phyloP scores from a whole-genome alignment of 2,329 filamentous ascomycete genomes.

The Botrytis sinoallii region DNA sequence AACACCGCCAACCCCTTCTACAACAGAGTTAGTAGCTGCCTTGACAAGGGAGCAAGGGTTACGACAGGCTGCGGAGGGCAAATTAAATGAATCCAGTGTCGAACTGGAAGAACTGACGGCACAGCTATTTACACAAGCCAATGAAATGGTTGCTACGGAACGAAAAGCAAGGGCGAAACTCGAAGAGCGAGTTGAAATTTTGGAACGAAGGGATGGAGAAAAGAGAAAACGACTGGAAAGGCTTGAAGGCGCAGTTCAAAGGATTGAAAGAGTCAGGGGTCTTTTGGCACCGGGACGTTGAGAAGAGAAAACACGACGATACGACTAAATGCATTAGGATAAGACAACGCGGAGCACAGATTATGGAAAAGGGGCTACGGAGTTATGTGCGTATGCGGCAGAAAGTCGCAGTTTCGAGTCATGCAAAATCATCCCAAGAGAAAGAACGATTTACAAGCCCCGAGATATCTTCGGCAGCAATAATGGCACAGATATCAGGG shows the following conservation, averaged over 20 bases:
- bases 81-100: constrained; percentile 60
- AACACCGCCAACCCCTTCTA: constrained; percentile 30
- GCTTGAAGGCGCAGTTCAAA: constrained; percentile 66
- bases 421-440: neutral
- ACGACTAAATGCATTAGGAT: constrained; percentile 3
- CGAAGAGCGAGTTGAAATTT: constrained; percentile 64
- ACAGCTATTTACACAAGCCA: constrained; percentile 75
- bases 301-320: constrained; percentile 14
- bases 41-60: constrained; percentile 65
- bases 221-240: constrained; percentile 66
- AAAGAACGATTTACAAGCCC: neutral
- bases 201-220: constrained; percentile 68
- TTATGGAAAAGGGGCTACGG: constrained; percentile 23
- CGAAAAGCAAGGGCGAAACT: constrained; percentile 66
- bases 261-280: constrained; percentile 67
- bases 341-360: constrained; percentile 13
- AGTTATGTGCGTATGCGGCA: constrained; percentile 28
- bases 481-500: neutral
- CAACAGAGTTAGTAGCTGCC: constrained; percentile 57
- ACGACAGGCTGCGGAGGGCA: constrained; percentile 66
- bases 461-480: neutral
- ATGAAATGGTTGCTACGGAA: constrained; percentile 82
- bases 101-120: constrained; percentile 79
- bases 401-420: constrained; percentile 2
- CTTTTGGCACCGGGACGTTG: constrained; percentile 46